Evolutionary conservation across 768 basidiomycete species (phyloP).

Genomic region (Tricholoma sp.): DNA sequence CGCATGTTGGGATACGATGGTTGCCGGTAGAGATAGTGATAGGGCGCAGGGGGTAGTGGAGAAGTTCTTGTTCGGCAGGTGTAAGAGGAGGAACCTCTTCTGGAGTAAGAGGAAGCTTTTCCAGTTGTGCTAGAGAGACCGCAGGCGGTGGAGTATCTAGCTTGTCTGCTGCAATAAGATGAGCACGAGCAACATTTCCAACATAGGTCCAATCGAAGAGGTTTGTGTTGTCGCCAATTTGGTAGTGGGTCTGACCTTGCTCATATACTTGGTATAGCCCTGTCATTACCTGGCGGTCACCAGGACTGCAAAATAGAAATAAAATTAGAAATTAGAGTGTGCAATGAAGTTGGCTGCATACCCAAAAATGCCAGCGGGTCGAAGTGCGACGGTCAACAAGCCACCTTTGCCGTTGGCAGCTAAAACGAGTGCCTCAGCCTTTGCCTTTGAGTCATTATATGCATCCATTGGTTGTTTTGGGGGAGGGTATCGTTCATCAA

Average conservation of each 20-base stretch:
- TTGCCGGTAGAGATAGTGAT: slow-evolving; percentile 62
- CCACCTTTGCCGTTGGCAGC: slow-evolving; percentile 83
- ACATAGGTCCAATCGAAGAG: slow-evolving; percentile 97
- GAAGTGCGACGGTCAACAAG: slow-evolving; percentile 81
- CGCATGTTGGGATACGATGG: slow-evolving; percentile 70
- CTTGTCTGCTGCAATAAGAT: slow-evolving; percentile 90
- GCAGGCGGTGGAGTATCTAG: slow-evolving; percentile 52
- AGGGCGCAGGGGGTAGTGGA: slow-evolving; percentile 51
- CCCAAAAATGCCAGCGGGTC: slow-evolving; percentile 97
- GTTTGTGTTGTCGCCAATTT: slow-evolving; percentile 91
- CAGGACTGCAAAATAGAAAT: slow-evolving; percentile 51
- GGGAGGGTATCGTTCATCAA: slow-evolving; percentile 81
- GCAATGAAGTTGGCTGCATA: slow-evolving; percentile 27
- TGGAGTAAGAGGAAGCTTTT: slow-evolving; percentile 28
- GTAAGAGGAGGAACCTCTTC: slow-evolving; percentile 39
- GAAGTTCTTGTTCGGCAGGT: slow-evolving; percentile 33
- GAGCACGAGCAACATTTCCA: slow-evolving; percentile 90
- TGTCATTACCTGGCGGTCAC: slow-evolving; percentile 81
- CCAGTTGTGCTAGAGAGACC: slow-evolving; percentile 29
- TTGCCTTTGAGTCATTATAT: slow-evolving; percentile 92
- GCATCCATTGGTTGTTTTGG: slow-evolving; percentile 78
- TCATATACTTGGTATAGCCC: slow-evolving; percentile 80
- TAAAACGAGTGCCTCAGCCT: slow-evolving; percentile 80
- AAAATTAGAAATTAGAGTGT: neutral
- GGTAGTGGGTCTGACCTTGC: slow-evolving; percentile 82